A percentile compares a stretch with the other conserved stretches of the same genome.
Conservation (phyloP, 208 protist species). For the Blastocrithidia nonstop region DNA sequence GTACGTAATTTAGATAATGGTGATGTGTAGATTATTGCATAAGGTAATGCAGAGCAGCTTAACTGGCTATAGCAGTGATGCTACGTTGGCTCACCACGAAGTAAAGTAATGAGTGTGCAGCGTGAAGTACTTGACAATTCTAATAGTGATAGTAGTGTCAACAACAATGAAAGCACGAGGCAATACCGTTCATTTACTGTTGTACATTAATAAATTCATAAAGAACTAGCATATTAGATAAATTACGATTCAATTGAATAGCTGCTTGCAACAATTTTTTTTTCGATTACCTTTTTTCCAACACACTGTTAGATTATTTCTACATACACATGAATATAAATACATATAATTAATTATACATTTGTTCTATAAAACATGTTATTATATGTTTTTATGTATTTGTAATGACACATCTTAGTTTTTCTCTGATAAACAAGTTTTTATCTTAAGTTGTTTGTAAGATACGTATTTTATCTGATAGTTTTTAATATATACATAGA, state of each 20-base stretch:
- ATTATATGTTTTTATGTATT: not conserved
- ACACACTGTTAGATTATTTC: not conserved
- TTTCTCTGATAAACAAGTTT: not conserved
- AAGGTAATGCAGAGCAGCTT: constrained; percentile 31
- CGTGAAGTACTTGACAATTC: constrained; percentile 6
- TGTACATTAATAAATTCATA: too few species aligned
- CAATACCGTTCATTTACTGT: too few species aligned
- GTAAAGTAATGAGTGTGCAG: constrained; percentile 16
- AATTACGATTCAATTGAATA: too few species aligned
- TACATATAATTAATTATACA: not conserved
- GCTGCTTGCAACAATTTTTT: too few species aligned
- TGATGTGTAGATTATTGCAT: constrained; percentile 55
- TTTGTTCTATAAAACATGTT: too few species aligned
- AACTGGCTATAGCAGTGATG: constrained; percentile 48
- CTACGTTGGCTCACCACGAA: constrained; percentile 57
- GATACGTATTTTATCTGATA: not conserved
- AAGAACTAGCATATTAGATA: too few species aligned
- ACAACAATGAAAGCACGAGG: too few species aligned
- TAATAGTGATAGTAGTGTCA: not conserved
- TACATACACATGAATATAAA: not conserved
- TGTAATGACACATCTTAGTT: not conserved
- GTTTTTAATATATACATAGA: not conserved
- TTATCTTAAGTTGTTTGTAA: not conserved
- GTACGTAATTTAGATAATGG: constrained; percentile 66
- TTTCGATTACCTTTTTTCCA: too few species aligned